These are phyloP conservation scores for Auricularia sp. DNA, from an alignment of 768 basidiomycete genomes.

Conservation along the genomic window DNA sequence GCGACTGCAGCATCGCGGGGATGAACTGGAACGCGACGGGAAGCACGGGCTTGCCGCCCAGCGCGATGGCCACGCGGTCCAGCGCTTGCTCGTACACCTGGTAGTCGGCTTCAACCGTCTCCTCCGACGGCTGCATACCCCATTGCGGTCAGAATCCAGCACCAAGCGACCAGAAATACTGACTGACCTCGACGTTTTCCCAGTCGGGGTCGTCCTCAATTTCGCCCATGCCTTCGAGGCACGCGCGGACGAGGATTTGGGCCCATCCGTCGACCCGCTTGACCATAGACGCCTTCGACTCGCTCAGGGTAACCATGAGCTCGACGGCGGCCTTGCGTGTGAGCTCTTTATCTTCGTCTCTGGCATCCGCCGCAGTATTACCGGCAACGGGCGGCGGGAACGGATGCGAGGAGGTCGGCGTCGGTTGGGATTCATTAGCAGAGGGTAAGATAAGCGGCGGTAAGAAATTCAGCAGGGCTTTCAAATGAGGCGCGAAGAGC, in stretches of 20 bases:
- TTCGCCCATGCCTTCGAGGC: conserved; percentile 75
- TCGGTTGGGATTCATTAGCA: conserved; percentile 38
- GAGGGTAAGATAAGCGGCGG: conserved; percentile 60
- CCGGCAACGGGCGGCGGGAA: conserved; percentile 21
- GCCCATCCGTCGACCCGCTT: conserved; percentile 62
- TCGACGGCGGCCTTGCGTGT: conserved; percentile 68
- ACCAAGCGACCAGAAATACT: background rate
- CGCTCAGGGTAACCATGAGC: conserved; percentile 72
- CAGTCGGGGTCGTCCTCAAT: conserved; percentile 46
- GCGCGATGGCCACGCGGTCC: conserved; percentile 69
- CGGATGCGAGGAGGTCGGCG: conserved; percentile 41
- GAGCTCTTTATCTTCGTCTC: conserved; percentile 57
- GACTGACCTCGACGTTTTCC: conserved; percentile 16
- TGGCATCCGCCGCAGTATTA: conserved; percentile 26
- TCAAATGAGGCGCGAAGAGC: conserved; percentile 67
- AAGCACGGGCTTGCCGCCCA: conserved; percentile 65
- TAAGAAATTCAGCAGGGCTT: conserved; percentile 56
- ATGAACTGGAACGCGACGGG: conserved; percentile 73
- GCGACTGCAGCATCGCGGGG: conserved; percentile 68
- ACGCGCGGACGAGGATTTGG: conserved; percentile 56
- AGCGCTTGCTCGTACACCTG: conserved; percentile 75
- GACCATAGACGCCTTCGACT: conserved; percentile 63
- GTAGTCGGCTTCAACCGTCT: conserved; percentile 50
- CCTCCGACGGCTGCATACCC: conserved; percentile 44
- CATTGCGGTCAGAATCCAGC: background rate